Evolutionary conservation across 208 protist genomes (phyloP), one percentile per base, ranked within the genome.

Genomic region (Herpetomonas tarakana): DNA sequence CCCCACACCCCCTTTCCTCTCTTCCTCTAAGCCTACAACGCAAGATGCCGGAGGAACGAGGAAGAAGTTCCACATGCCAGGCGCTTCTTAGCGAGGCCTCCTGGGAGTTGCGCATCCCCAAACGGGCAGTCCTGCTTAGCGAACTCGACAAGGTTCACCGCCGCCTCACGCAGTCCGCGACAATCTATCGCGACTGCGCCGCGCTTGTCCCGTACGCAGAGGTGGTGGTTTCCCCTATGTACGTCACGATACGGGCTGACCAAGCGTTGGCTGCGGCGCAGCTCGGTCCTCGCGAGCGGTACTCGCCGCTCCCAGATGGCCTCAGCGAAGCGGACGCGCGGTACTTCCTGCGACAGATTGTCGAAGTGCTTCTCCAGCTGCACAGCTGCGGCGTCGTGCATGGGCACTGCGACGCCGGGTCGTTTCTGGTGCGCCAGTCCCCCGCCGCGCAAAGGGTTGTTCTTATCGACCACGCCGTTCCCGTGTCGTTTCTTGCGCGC

Each of bases 401-500:
- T 50, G 83, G 86, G 0, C 80, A 90, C 60, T 28, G 87, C 1
- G 55, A 74, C n/a, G 3, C 57, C 9, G 77, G 61, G 3, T 60
- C 52, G 7, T 44, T 92, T 22, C 62, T 44, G 24, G 38, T 26
- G 26, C 22, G 18, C 1, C 30, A 22, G 62, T 31, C 27, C 57
- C 9, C 9, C 9, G 44, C 16, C 19, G 19, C 9, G 3, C 3
- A 31, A 3, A 60, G 50, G 2, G 52, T 90, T 0, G 53, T 86
- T 7, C 52, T 93, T 2, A 25, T 68, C 0, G 70, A 78, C 14
- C 76, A 87, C 25, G 66, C 82, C 19, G 60, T 93, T 53, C 83
- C 83, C n/a, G 67, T 89, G 38, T 72, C 76, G 22, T 65, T 86
- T 19, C 74, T 91, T 65, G 69, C 76, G n/a, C 78, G 75, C 3